Evolutionary conservation across 192 early-diverging fungal genomes (phyloP), one percentile per base, ranked within the genome.

Genomic region (Coemansia nantahalensis): DNA sequence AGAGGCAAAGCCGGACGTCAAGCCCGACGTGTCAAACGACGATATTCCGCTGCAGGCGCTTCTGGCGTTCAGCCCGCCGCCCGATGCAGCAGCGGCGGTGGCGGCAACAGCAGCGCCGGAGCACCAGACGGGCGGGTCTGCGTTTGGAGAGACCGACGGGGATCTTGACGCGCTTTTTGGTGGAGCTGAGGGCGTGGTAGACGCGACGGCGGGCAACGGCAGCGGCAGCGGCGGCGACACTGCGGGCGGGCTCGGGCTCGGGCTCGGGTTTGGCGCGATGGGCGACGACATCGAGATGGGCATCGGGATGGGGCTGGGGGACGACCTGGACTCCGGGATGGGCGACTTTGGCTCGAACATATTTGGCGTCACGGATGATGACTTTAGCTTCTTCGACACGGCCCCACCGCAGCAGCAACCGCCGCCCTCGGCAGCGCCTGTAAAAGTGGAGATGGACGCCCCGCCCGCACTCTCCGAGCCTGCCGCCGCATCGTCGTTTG

Each of bases 341-440:
- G 56, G 57, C 33, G 64, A 59, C 56, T 56, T 67, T 45, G 58
- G 44, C 1, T 19, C 51, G 14, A 48, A 49, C 37, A 67, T 75
- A 59, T 75, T 75, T 66, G 71, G 64, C n/a, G 60, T 75, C 21
- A 75, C 71, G 9, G 71, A 75, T 37, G 71, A 75, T 35, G 71
- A 75, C 51, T 75, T 75, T 55, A 67, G 46, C 42, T 75, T 75
- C 33, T 75, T 75, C 14, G 71, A 75, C 52, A 62, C 35, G n/a
- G 56, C 59, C 10, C 64, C 71, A 7, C 12, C 68, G 8, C 8
- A 5, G 31, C 31, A 5, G 8, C n/a, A n/a, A n/a, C n/a, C n/a
- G n/a, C n/a, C n/a, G n/a, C n/a, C n/a, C n/a, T n/a, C n/a, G n/a
- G n/a, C n/a, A n/a, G n/a, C n/a, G n/a, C n/a, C n/a, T n/a, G n/a